A percentile compares a stretch with the other conserved stretches of the same genome.
Evolutionary conservation across 805 yeast genomes (phyloP).

Genomic region (Candida insectorum): DNA sequence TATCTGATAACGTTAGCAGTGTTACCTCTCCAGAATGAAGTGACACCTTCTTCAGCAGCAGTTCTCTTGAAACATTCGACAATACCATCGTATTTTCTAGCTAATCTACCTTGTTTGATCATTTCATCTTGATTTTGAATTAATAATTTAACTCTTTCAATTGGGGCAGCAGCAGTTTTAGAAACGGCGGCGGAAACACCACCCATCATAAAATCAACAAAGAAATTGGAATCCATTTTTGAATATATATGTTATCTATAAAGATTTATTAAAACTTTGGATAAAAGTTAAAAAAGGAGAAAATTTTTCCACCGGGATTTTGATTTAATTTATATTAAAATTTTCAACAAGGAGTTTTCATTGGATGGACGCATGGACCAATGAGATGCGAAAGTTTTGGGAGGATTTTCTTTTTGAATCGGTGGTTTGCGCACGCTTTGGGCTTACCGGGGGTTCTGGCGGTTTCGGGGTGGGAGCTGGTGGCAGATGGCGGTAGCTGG

Average conservation of each 20-base stretch:
- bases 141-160: constrained; percentile 93
- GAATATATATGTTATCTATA: constrained; percentile 5
- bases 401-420: not conserved
- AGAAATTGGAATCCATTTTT: constrained; percentile 14
- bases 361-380: constrained; percentile 10
- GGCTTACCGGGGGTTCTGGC: not conserved
- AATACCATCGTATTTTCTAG: constrained; percentile 84
- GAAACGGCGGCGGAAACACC: constrained; percentile 99
- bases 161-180: constrained; percentile 97
- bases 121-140: constrained; percentile 98
- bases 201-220: constrained; percentile 58
- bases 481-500: not conserved
- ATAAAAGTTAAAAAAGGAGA: constrained; percentile 2
- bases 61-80: constrained; percentile 93
- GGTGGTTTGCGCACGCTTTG: not conserved
- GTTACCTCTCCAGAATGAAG: constrained; percentile 99
- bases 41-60: constrained; percentile 87
- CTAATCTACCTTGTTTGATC: constrained; percentile 95
- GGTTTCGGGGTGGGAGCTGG: not conserved
- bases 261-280: constrained; percentile 6
- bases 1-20: constrained; percentile 98
- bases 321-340: constrained; percentile 10
- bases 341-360: constrained; percentile 11
- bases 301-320: constrained; percentile 13
- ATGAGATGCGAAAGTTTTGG: constrained; percentile 3